Conservation (phyloP, 129 eudicot species). For the Flaveria brownii region DNA sequence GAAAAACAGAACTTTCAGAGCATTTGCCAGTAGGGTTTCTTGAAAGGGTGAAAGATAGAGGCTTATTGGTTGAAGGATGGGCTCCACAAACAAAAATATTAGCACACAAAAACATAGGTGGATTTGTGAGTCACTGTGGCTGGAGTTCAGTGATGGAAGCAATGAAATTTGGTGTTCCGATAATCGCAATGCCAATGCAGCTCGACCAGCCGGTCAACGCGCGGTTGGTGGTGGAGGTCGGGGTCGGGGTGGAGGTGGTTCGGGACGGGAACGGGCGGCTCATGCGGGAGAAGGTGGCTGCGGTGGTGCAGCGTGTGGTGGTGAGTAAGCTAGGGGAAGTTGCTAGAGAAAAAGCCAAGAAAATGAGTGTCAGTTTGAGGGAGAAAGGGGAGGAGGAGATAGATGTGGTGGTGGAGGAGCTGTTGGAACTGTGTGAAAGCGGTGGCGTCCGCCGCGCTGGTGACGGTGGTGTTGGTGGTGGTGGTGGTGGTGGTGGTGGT, state of each 20-base stretch:
- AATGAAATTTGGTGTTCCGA: constrained; percentile 34
- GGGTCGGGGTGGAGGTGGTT: constrained; percentile 29
- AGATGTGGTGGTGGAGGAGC: constrained; percentile 14
- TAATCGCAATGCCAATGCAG: constrained; percentile 42
- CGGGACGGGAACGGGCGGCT: constrained; percentile 24
- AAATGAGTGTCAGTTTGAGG: constrained; percentile 22
- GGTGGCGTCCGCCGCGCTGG: not conserved
- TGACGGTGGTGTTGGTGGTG: too few relatives aligned
- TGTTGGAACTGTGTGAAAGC: not conserved
- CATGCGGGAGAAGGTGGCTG: constrained; percentile 16
- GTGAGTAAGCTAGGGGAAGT: constrained; percentile 15
- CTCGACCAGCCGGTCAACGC: constrained; percentile 38
- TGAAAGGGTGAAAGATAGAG: constrained; percentile 27
- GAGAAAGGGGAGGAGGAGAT: constrained; percentile 29
- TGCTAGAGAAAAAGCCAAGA: constrained; percentile 23
- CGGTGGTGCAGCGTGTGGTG: constrained; percentile 29
- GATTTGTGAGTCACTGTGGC: constrained; percentile 38
- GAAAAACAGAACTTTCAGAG: constrained; percentile 1
- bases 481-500: not conserved
- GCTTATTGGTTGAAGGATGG: constrained; percentile 34
- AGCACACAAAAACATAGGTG: constrained; percentile 26
- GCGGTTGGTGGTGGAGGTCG: constrained; percentile 33
- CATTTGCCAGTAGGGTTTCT: constrained; percentile 31
- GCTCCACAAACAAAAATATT: constrained; percentile 33
- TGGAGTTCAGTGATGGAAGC: constrained; percentile 32